Percentiles rank a stretch among this genome's conserved stretches.
These are phyloP conservation scores for Saccharomycopsis sp. DNA, from an alignment of 805 yeast genomes.

Conservation along the genomic window DNA sequence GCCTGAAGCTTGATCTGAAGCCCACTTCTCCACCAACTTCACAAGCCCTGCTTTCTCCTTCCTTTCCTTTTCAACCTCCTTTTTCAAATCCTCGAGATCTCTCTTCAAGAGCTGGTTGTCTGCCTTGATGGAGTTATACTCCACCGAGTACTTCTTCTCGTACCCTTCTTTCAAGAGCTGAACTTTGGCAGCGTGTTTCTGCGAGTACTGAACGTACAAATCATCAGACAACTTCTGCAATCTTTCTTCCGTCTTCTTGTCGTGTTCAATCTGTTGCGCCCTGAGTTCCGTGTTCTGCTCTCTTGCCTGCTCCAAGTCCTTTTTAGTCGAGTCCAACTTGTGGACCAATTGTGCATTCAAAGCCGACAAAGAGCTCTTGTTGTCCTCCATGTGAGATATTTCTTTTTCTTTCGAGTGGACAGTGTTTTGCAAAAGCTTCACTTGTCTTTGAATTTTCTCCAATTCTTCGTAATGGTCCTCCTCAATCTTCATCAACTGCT, in stretches of 20 bases:
- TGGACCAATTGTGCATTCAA: conserved; percentile 10
- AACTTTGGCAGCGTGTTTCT: conserved; percentile 69
- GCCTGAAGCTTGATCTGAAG: not conserved
- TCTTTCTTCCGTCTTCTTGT: conserved; percentile 43
- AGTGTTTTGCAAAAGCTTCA: conserved; percentile 14
- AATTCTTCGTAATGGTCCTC: conserved; percentile 17
- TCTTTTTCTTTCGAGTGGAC: conserved; percentile 14
- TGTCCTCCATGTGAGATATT: conserved; percentile 18
- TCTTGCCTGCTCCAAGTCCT: conserved; percentile 22
- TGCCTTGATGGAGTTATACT: conserved; percentile 32
- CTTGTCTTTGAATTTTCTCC: conserved; percentile 14
- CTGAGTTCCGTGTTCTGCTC: conserved; percentile 12
- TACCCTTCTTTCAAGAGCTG: conserved; percentile 49
- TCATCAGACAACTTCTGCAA: conserved; percentile 59
- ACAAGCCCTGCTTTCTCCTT: conserved; percentile 51
- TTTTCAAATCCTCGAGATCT: conserved; percentile 44
- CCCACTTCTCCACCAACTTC: conserved; percentile 36
- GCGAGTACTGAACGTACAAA: conserved; percentile 62
- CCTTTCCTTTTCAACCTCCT: conserved; percentile 41
- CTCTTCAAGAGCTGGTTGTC: conserved; percentile 39
- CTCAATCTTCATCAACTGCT: conserved; percentile 3
- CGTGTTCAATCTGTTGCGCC: conserved; percentile 27
- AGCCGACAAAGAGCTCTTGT: conserved; percentile 18
- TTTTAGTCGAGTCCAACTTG: conserved; percentile 24
- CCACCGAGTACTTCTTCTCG: conserved; percentile 43